These are phyloP conservation scores for Graphilbum fragrans DNA, from an alignment of 2,329 filamentous ascomycete species.

Conservation along the genomic window DNA sequence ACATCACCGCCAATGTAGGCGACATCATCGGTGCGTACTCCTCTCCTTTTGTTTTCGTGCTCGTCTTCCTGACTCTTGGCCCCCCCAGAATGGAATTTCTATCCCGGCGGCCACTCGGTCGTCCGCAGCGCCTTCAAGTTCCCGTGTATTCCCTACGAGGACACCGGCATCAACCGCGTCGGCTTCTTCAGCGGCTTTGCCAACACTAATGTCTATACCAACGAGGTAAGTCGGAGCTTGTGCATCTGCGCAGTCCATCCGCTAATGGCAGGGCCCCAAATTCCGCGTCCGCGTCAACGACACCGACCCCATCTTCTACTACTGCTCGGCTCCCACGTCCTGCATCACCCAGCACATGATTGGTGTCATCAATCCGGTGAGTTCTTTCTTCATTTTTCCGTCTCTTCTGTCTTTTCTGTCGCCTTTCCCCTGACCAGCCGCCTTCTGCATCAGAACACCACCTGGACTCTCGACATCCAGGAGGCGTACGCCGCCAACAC, in stretches of 20 bases:
- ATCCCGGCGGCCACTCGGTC: constrained; percentile 52
- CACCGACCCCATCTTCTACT: constrained; percentile 54
- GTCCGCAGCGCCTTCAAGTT: constrained; percentile 43
- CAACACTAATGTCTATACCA: constrained; percentile 30
- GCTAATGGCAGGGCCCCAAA: constrained; percentile 22
- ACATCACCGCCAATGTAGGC: constrained; percentile 26
- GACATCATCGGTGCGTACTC: constrained; percentile 26
- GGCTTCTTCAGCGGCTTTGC: constrained; percentile 43
- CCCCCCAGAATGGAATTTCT: constrained; percentile 40
- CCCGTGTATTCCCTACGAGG: constrained; percentile 53
- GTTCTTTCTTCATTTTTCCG: constrained; percentile 6
- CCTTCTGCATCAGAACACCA: constrained; percentile 24
- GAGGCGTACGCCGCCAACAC: constrained; percentile 32
- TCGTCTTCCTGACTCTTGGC: no score
- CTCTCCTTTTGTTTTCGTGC: no score
- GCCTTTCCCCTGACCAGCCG: background rate
- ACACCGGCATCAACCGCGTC: constrained; percentile 30
- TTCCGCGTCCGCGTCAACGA: constrained; percentile 40
- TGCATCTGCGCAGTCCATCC: background rate
- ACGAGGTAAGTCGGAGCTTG: constrained; percentile 25
- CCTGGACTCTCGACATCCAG: constrained; percentile 34
- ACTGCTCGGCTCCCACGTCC: constrained; percentile 55
- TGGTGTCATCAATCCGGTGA: constrained; percentile 60
- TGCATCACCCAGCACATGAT: constrained; percentile 60
- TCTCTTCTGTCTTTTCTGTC: background rate